phyloP scores from a whole-genome alignment of 2,329 filamentous ascomycete genomes.

The Venturia nashicola region DNA sequence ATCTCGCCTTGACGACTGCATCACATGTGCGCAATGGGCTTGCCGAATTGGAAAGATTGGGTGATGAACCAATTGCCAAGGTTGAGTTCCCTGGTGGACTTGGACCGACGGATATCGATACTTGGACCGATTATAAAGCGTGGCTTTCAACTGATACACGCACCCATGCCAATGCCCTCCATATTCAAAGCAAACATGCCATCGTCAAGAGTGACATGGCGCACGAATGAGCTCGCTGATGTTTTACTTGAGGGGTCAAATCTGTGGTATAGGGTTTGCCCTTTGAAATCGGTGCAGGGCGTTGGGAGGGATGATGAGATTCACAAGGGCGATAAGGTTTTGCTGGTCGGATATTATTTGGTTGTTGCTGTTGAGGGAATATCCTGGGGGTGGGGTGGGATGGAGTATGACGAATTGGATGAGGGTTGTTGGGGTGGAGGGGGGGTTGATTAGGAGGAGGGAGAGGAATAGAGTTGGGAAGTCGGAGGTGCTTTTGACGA shows the following conservation, averaged over 20 bases:
- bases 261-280: constrained; percentile 8
- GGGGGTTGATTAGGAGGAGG: no score
- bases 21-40: constrained; percentile 4
- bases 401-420: not conserved
- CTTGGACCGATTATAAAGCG: not conserved
- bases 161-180: not conserved
- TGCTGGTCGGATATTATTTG: constrained; percentile 12
- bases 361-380: constrained; percentile 6
- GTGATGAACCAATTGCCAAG: not conserved
- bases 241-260: not conserved
- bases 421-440: no score
- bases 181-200: not conserved
- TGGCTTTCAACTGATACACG: not conserved
- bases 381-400: not conserved
- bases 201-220: not conserved
- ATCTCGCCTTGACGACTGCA: not conserved
- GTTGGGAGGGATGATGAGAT: constrained; percentile 11
- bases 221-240: not conserved
- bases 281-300: constrained; percentile 11
- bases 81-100: not conserved
- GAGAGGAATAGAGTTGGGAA: no score
- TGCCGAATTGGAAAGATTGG: not conserved
- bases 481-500: no score
- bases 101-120: not conserved
- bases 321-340: constrained; percentile 9